Base-by-base conservation (phyloP, 2,329 filamentous ascomycete species). In the Scortechinia acanthostroma region DNA sequence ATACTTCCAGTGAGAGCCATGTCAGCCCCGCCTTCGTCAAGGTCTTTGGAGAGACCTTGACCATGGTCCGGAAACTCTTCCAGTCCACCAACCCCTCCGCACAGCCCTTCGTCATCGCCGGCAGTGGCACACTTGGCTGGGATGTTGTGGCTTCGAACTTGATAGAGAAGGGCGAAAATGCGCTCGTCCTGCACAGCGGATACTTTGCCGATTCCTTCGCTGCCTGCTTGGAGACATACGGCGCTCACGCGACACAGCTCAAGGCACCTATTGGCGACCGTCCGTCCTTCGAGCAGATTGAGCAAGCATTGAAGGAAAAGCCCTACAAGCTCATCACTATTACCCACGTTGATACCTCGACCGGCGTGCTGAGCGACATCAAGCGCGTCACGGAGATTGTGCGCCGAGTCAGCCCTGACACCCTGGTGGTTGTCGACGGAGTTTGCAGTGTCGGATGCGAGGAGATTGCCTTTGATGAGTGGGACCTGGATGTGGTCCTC, bases 191-290 rank as follows among this genome's bases (percentile, higher is more conserved):
- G 16, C 91, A 95, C 71, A 94, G 89, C 35, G 93, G 93, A 52
- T 98, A 98, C 77, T 98, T 98, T 60, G 91, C 87, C 53, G 91
- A 97, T 63, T 90, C 85, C 47, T 96, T 98, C 60, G 88, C 88
- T 53, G 85, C 95, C 67, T 96, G 91, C 69, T 80, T 98, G 60
- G 77, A 85, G 60, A 88, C 88, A 28, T 98, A 98, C 61, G 91
- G 93, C 50, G 89, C 85, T 55, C 87, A 89, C 54, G 86, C 89
- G 19, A 95, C 90, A 48, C 88, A 95, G 68, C 70, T 98, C 53
- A 91, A 88, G 63, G 90, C 89, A 1, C 81, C 89, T 42, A 88
- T 97, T 59, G 93, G 93, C 50, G 84, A 88, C 53, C 81, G 90
- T 45, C 91, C 91, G 42, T 86, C 94, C 59, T 77, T 95, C 28